These are phyloP conservation scores for Cryphonectria radicalis DNA, from an alignment of 2,329 filamentous ascomycete genomes.

Conservation along the genomic window DNA sequence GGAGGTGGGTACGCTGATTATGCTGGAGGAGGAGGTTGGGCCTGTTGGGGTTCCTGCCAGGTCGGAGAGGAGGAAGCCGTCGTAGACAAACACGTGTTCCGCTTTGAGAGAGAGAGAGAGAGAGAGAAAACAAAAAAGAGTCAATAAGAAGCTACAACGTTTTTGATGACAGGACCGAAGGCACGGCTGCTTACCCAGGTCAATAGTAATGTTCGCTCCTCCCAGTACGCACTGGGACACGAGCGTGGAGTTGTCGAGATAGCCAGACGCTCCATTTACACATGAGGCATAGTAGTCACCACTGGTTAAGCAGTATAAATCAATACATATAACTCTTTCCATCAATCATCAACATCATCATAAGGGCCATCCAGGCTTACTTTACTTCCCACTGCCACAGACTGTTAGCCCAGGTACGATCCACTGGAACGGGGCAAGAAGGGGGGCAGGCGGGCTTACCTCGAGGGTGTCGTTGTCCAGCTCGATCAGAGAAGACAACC, in stretches of 20 bases:
- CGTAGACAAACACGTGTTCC: slow-evolving; percentile 5
- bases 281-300: slow-evolving; percentile 10
- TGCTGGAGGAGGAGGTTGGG: not conserved
- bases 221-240: slow-evolving; percentile 8
- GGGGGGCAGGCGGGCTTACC: not conserved
- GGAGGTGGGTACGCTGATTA: not conserved
- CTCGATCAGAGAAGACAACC: slow-evolving; percentile 10
- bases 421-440: not conserved
- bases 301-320: not conserved
- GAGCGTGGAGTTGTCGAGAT: slow-evolving; percentile 7
- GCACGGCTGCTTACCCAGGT: not conserved
- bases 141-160: not conserved
- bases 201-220: not conserved
- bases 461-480: not conserved
- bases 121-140: too few species aligned
- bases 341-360: not conserved
- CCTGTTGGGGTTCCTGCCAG: not conserved
- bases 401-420: not conserved
- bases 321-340: not conserved
- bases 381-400: not conserved
- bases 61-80: slow-evolving; percentile 12
- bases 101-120: not conserved
- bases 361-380: not conserved
- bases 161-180: too few species aligned
- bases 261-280: not conserved